Percentiles rank a stretch among this genome's conserved stretches.
Conservation (phyloP, 192 early-diverging fungal species). For the Linnemannia schmuckeri region DNA sequence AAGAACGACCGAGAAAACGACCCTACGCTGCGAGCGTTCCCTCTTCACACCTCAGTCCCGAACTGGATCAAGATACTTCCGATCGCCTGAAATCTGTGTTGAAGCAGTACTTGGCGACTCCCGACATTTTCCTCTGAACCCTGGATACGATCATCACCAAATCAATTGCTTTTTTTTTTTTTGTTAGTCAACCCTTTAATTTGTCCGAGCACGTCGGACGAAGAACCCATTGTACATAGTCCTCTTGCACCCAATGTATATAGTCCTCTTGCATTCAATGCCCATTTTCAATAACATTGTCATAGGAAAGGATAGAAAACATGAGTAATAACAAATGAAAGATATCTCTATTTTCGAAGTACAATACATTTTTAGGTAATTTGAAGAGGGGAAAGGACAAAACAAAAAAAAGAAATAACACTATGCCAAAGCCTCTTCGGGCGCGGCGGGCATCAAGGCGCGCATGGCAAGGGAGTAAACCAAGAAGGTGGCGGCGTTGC, state of each 20-base stretch:
- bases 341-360: constrained; percentile 3
- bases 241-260: too few relatives aligned
- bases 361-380: not conserved
- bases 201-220: too few relatives aligned
- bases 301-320: not conserved
- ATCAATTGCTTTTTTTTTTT: too few relatives aligned
- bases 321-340: not conserved
- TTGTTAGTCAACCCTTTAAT: too few relatives aligned
- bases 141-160: too few relatives aligned
- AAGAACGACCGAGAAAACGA: not conserved
- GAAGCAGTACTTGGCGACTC: too few relatives aligned
- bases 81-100: not conserved
- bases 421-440: constrained; percentile 41
- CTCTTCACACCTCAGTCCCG: not conserved
- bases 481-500: constrained; percentile 70
- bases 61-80: not conserved
- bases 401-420: not conserved
- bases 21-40: not conserved
- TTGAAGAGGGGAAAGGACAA: not conserved
- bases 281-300: not conserved
- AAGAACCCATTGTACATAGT: too few relatives aligned
- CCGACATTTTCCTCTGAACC: too few relatives aligned
- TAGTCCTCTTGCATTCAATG: too few relatives aligned
- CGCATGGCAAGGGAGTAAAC: constrained; percentile 70
- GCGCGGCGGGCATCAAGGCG: constrained; percentile 38